These are phyloP conservation scores for Eucalyptus caleyi DNA, from an alignment of 345 rosid species.

Conservation along the genomic window DNA sequence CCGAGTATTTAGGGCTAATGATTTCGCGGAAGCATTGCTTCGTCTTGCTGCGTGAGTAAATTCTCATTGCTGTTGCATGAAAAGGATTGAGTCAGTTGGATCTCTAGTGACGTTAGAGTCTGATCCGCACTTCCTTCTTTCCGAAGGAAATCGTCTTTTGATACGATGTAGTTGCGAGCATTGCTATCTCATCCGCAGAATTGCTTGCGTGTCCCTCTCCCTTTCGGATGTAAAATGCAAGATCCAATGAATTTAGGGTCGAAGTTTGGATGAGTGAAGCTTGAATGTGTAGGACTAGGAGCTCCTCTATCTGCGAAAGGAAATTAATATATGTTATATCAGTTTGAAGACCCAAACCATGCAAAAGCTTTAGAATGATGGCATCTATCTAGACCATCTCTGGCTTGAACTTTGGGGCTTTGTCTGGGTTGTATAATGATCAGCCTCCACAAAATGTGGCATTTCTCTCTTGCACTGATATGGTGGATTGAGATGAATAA, in stretches of 20 bases:
- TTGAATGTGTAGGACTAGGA: background rate
- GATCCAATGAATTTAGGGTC: background rate
- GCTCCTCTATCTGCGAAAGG: background rate
- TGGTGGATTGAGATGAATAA: background rate
- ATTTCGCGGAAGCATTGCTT: background rate
- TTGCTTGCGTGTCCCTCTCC: background rate
- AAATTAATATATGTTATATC: background rate
- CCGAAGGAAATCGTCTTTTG: background rate
- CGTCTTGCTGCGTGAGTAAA: background rate
- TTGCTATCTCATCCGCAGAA: background rate
- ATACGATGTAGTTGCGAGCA: background rate
- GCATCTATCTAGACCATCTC: background rate
- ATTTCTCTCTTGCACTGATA: background rate
- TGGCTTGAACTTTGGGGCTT: background rate
- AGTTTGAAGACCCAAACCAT: background rate
- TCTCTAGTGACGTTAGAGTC: background rate
- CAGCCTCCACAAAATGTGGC: background rate
- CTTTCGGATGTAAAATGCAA: background rate
- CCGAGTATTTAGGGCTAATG: background rate
- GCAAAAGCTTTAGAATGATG: background rate
- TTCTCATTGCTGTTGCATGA: background rate
- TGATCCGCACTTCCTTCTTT: background rate
- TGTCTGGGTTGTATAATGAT: background rate
- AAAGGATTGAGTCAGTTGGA: background rate
- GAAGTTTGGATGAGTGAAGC: background rate